A percentile compares a stretch with the other conserved stretches of the same genome.
phyloP scores from a whole-genome alignment of 257 asterid species.

The Hygrophila difformis region DNA sequence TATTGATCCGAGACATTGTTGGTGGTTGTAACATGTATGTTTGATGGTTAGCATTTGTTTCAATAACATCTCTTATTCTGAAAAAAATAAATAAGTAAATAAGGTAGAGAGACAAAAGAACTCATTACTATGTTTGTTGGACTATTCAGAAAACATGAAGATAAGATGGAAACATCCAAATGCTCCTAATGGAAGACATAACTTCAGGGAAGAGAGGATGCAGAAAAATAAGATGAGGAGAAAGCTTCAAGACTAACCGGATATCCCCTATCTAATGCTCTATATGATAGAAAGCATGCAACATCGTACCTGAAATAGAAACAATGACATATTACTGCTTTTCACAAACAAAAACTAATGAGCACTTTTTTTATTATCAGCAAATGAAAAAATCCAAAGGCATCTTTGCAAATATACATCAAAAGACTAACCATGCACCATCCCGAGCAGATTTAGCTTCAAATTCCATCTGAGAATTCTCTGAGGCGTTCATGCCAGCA shows the following conservation, averaged over 20 bases:
- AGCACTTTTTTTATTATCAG: neutral
- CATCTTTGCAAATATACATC: neutral
- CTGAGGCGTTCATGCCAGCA: constrained; percentile 45
- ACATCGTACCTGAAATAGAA: constrained; percentile 68
- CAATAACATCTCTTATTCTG: too few relatives aligned
- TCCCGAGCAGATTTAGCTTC: constrained; percentile 96
- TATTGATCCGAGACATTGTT: too few relatives aligned
- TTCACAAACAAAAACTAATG: constrained; percentile 5
- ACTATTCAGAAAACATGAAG: neutral
- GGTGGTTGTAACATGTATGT: too few relatives aligned
- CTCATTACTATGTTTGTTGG: neutral
- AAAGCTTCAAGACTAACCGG: constrained; percentile 58
- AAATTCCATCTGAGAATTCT: constrained; percentile 68
- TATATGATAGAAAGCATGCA: constrained; percentile 55
- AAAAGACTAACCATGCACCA: constrained; percentile 84
- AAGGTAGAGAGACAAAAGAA: neutral
- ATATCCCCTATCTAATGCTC: constrained; percentile 59
- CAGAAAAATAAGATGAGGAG: constrained; percentile 4
- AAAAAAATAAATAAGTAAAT: too few relatives aligned
- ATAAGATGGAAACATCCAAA: neutral
- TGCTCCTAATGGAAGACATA: neutral
- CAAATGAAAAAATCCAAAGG: neutral
- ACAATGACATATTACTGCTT: neutral
- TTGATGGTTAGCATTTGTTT: too few relatives aligned
- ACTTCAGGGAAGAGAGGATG: too few relatives aligned